A percentile compares a stretch with the other conserved stretches of the same genome.
Conservation (phyloP, 331 rosid species). For the Spiraea crenata region DNA sequence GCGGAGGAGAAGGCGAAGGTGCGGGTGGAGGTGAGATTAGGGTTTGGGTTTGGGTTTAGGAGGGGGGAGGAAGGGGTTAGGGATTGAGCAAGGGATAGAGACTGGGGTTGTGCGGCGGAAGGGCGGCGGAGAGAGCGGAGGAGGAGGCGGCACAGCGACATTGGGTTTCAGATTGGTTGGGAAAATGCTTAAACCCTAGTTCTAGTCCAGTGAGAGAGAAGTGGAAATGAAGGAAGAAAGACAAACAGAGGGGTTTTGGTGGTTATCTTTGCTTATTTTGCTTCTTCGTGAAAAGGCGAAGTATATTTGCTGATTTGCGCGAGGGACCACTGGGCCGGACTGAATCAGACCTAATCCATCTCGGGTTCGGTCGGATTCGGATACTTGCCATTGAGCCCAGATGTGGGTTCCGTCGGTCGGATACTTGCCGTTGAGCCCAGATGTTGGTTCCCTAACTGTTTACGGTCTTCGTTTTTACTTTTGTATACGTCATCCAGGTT, state of each 20-base stretch:
- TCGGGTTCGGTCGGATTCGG: too few relatives aligned
- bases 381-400: too few relatives aligned
- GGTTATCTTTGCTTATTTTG: not conserved
- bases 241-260: not conserved
- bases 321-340: too few relatives aligned
- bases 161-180: not conserved
- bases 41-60: slow-evolving; percentile 8
- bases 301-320: too few relatives aligned
- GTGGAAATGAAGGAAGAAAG: not conserved
- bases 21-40: slow-evolving; percentile 32
- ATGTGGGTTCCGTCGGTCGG: too few relatives aligned
- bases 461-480: too few relatives aligned
- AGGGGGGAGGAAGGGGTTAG: slow-evolving; percentile 19
- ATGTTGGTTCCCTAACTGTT: too few relatives aligned
- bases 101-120: slow-evolving; percentile 15
- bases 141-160: slow-evolving; percentile 65
- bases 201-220: too few relatives aligned
- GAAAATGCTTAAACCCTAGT: slow-evolving; percentile 20
- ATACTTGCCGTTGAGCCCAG: too few relatives aligned
- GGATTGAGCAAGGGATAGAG: slow-evolving; percentile 1
- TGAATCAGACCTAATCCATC: too few relatives aligned
- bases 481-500: too few relatives aligned
- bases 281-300: not conserved
- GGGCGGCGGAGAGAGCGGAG: slow-evolving; percentile 60
- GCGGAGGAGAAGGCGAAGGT: slow-evolving; percentile 84